These are phyloP conservation scores for Coemansia reversa DNA, from an alignment of 192 early-diverging fungal species.

Conservation along the genomic window DNA sequence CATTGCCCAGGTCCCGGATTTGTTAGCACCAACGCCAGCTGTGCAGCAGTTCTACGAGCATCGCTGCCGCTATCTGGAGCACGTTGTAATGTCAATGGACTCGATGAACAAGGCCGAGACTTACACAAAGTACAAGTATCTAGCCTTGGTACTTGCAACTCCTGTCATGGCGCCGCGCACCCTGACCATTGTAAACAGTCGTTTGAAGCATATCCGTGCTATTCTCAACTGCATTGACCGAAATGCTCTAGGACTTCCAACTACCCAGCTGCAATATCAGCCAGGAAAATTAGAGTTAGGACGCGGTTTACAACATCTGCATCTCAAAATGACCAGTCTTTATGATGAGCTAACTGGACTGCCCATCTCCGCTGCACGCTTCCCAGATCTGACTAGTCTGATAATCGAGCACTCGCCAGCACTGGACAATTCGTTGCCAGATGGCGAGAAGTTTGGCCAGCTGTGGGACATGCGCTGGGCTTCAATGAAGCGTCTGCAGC, in stretches of 20 bases:
- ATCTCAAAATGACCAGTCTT: slow-evolving; percentile 50
- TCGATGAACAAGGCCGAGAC: slow-evolving; percentile 54
- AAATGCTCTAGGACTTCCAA: slow-evolving; percentile 45
- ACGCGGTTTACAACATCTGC: slow-evolving; percentile 39
- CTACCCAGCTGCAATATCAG: slow-evolving; percentile 42
- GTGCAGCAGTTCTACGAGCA: slow-evolving; percentile 57
- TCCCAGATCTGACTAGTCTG: slow-evolving; percentile 41
- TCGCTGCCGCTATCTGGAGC: slow-evolving; percentile 46
- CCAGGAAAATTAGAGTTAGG: slow-evolving; percentile 42
- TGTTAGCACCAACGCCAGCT: slow-evolving; percentile 39
- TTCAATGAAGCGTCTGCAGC: slow-evolving; percentile 42
- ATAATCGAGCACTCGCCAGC: slow-evolving; percentile 55
- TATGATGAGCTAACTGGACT: slow-evolving; percentile 51
- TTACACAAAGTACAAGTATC: slow-evolving; percentile 54
- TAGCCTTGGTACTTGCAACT: slow-evolving; percentile 45
- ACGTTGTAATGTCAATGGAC: slow-evolving; percentile 55
- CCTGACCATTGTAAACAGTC: slow-evolving; percentile 50
- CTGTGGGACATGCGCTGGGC: slow-evolving; percentile 51
- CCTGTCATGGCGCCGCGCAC: slow-evolving; percentile 50
- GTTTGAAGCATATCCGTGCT: slow-evolving; percentile 51
- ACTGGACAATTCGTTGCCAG: slow-evolving; percentile 48
- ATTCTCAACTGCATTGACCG: slow-evolving; percentile 56
- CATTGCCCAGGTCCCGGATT: slow-evolving; percentile 48
- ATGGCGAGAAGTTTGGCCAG: slow-evolving; percentile 52
- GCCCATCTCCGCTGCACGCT: slow-evolving; percentile 40